Evolutionary conservation across 208 protist genomes (phyloP), one percentile per base, ranked within the genome.

Genomic region (Leptomonas seymouri): DNA sequence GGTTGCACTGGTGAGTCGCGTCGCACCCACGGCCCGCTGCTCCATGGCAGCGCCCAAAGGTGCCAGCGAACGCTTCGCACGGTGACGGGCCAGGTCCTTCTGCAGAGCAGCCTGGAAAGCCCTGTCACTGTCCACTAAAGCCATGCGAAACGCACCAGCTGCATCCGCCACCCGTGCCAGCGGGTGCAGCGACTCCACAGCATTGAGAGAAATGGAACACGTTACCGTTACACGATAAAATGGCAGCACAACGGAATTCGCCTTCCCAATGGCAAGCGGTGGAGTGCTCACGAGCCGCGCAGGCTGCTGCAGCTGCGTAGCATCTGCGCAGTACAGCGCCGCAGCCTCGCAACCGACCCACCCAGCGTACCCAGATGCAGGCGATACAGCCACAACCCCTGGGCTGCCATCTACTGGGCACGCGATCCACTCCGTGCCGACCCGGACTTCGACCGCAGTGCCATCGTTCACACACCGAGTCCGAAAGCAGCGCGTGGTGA

Each of bases 331-430:
- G 49, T 86, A 60, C 8, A 77, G 25, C 34, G 44, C 59, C n/a
- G 85, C 81, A 0, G 60, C 64, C 45, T 84, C 81, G 64, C 85
- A 90, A 23, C 63, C 66, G 0, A 90, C 30, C 18, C 34, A 67
- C 15, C 84, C 84, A 7, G 27, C 55, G 56, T 71, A 86, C 5
- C 80, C 80, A 0, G 74, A 80, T 0, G 45, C 42, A 1, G 48
- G 27, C 15, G 78, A 72, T 15, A 81, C 54, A 0, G n/a, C 6
- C 14, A 87, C 44, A 21, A 79, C 27, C 20, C 64, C 79, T 4
- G 80, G 68, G 11, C 31, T 25, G 41, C 86, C 82, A 58, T 91
- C 74, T 0, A n/a, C 31, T 0, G 82, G 82, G 54, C 86, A 91
- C 9, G 70, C 28, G 1, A 91, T 39, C 86, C 86, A 91, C 45